Conservation (phyloP, 164 flowering plant genomes). For the Saururus chinensis region DNA sequence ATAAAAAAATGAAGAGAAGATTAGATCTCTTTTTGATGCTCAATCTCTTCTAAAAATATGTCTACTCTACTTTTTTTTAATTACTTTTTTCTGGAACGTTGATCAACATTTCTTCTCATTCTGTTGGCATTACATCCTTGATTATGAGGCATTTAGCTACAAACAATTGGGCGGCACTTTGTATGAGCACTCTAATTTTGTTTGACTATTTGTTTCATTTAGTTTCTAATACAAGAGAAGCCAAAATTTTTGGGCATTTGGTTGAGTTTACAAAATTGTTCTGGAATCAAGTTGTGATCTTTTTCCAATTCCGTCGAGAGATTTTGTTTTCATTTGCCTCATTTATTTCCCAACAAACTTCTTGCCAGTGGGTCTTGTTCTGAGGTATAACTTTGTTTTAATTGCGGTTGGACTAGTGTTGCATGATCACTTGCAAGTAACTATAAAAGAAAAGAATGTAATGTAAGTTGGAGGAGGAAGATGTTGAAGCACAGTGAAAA, state of each 20-base stretch:
- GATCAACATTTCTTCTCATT: neutral
- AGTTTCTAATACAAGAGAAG: too few relatives aligned
- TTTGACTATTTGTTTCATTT: too few relatives aligned
- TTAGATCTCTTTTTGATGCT: neutral
- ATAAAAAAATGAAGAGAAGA: constrained; percentile 4
- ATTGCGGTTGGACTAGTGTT: neutral
- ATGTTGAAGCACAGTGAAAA: too few relatives aligned
- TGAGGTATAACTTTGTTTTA: neutral
- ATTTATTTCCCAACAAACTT: neutral
- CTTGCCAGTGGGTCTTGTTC: neutral
- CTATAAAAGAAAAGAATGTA: too few relatives aligned
- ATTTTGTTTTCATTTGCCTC: neutral
- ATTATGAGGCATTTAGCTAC: too few relatives aligned
- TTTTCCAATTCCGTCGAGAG: neutral
- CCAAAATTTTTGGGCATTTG: too few relatives aligned
- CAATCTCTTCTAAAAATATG: neutral
- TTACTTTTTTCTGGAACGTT: neutral
- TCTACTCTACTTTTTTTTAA: neutral
- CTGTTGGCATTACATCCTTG: too few relatives aligned
- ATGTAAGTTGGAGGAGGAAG: too few relatives aligned
- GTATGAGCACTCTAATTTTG: too few relatives aligned
- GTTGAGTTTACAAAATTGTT: too few relatives aligned
- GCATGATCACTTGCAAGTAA: neutral
- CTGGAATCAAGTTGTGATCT: neutral
- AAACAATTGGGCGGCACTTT: too few relatives aligned